Base-by-base conservation (phyloP, 768 basidiomycete species). In the Hydnomerulius pinastri region DNA sequence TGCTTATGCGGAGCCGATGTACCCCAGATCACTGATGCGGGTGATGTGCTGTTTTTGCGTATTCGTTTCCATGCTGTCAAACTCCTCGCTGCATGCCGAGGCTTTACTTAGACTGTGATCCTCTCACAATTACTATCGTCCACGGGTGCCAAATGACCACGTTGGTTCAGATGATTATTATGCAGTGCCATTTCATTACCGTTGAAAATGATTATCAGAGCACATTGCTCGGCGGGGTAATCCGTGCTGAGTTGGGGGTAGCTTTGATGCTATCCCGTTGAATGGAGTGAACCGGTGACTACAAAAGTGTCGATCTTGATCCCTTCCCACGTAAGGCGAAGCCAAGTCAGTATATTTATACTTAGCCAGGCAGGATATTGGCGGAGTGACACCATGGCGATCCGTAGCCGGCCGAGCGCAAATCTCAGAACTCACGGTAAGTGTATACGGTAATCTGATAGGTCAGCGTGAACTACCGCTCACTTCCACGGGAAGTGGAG, bases 341-440 rank as follows among this genome's bases (percentile, higher is more conserved):
- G 20, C 6, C 43, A 44, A 27, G 30, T 37, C 41, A 21, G 42
- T 41, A 38, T 29, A 53, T 48, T 42, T 45, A 18, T 44, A 25
- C 17, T 42, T 55, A 29, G 29, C 10, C 37, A 43, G 42, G 36
- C 32, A 36, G 51, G 33, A 28, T 20, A 29, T 28, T 21, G 42
- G 42, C 15, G 28, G 28, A 29, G 29, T 30, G n/a, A 44, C 35
- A 28, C 53, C 59, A 46, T 30, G 54, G 59, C 57, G 60, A 67
- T 67, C 65, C 51, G 56, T 51, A 56, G 55, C 27, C 40, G 60
- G 55, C 38, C 25, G 43, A 40, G 58, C 48, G 61, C 62, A 58
- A 63, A 63, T 63, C 61, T 45, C 45, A 18, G 43, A 27, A 13
- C 28, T 29, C 1, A 29, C 42, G 42, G 18, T 3, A 29, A 43